Percentiles rank a stretch among this genome's conserved stretches.
phyloP scores from a whole-genome alignment of 2,329 filamentous ascomycete genomes.

The Botryosphaeria agaves region DNA sequence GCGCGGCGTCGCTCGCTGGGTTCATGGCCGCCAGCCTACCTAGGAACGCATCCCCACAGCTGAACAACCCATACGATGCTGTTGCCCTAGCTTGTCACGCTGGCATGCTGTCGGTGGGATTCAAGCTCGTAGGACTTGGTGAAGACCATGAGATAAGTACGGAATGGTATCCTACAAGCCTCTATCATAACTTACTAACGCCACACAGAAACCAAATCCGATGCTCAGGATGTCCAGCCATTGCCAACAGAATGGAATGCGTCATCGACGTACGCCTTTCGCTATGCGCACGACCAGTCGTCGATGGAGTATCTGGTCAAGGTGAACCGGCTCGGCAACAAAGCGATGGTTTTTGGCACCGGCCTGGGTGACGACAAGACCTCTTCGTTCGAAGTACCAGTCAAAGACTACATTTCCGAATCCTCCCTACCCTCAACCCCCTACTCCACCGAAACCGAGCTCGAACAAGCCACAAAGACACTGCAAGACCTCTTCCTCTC shows the following conservation, averaged over 20 bases:
- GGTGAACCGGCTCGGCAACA: conserved; percentile 63
- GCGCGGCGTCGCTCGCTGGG: conserved; percentile 22
- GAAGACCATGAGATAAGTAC: conserved; percentile 67
- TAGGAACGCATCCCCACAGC: conserved; percentile 16
- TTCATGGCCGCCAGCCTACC: conserved; percentile 28
- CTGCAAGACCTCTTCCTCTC: conserved; percentile 56
- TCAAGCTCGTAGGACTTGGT: conserved; percentile 65
- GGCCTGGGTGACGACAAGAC: conserved; percentile 69
- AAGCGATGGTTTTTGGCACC: conserved; percentile 68
- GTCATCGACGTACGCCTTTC: conserved; percentile 55
- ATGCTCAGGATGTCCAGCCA: conserved; percentile 8
- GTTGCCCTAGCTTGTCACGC: conserved; percentile 73
- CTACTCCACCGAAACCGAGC: conserved; percentile 20
- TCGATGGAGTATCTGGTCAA: conserved; percentile 72
- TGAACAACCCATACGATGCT: conserved; percentile 62
- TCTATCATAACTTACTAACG: conserved; percentile 4
- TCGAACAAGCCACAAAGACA: conserved; percentile 7
- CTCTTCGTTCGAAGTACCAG: conserved; percentile 54
- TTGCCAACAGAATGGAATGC: conserved; percentile 71
- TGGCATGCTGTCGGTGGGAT: conserved; percentile 64
- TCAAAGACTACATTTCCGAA: conserved; percentile 57
- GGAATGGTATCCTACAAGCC: too few relatives aligned
- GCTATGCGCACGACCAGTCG: conserved; percentile 74
- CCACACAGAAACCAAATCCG: conserved; percentile 10
- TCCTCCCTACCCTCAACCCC: conserved; percentile 36